Evolutionary conservation across 352 stramenopile genomes (phyloP), one percentile per base, ranked within the genome.

Genomic region (Pythium phragmitis): DNA sequence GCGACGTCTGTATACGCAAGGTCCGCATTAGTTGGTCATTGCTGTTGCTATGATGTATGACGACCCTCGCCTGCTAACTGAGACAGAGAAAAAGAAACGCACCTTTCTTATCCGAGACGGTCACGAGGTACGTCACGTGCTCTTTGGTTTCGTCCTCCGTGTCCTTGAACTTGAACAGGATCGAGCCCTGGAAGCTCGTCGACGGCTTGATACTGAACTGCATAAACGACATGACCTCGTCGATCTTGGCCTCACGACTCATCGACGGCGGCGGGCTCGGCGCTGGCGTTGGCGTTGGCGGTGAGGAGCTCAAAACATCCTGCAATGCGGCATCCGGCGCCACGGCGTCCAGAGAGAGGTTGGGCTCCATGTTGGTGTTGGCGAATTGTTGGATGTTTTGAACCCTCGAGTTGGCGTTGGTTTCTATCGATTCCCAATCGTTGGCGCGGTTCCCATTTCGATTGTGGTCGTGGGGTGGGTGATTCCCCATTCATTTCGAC

Each of bases 171-270:
- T 89, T 91, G 74, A 96, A 96, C 39, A 92, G 68, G 64, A 96
- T 94, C 56, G 80, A 89, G 57, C 87, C 87, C 33, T 76, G 66
- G 57, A 94, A 96, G 51, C 65, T 81, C 39, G 83, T 79, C 64
- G 68, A 79, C 5, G 68, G 53, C 77, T 96, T 94, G 63, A 96
- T 76, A 47, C 83, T 92, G 58, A 90, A 96, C 55, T 79, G 76
- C 63, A 96, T 69, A 61, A 93, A 96, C 49, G 90, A 77, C 87
- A 96, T 96, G 30, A 96, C 79, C 43, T 96, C 87, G 57, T 91
- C 87, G 59, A 96, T 91, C 72, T 95, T 82, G 34, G 76, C 72
- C 54, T 91, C 84, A 57, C 74, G 76, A 9, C n/a, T 70, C 7
- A 21, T 47, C 7, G 33, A 12, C 21, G 11, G 19, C 13, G 34